phyloP scores from a whole-genome alignment of 768 basidiomycete genomes.

The Ephemerocybe angulata region DNA sequence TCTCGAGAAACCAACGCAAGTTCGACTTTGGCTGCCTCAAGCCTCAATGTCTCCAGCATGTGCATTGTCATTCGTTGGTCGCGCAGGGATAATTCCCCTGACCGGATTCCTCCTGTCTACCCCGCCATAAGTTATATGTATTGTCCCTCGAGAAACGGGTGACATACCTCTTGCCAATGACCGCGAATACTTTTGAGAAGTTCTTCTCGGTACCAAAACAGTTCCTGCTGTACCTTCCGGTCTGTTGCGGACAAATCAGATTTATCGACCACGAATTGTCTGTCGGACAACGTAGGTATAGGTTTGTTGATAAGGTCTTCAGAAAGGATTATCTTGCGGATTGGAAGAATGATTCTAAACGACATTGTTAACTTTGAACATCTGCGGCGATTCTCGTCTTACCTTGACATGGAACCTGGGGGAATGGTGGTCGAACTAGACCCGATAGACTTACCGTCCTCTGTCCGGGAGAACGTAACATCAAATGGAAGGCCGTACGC shows the following conservation, averaged over 20 bases:
- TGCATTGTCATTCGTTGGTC: slow-evolving; percentile 70
- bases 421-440: slow-evolving; percentile 62
- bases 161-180: slow-evolving; percentile 81
- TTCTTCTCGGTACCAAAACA: slow-evolving; percentile 97
- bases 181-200: slow-evolving; percentile 67
- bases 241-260: slow-evolving; percentile 57
- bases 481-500: slow-evolving; percentile 91
- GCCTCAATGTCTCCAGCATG: slow-evolving; percentile 76
- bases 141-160: background rate
- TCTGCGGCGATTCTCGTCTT: slow-evolving; percentile 15
- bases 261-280: slow-evolving; percentile 88
- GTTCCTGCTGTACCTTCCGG: slow-evolving; percentile 62
- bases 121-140: too few relatives aligned
- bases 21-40: slow-evolving; percentile 59
- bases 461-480: slow-evolving; percentile 66
- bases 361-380: slow-evolving; percentile 2
- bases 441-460: slow-evolving; percentile 52
- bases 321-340: slow-evolving; percentile 65
- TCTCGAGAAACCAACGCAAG: slow-evolving; percentile 43
- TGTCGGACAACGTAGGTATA: slow-evolving; percentile 81
- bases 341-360: slow-evolving; percentile 60
- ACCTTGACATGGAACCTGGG: slow-evolving; percentile 85
- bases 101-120: slow-evolving; percentile 76
- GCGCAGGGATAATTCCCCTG: slow-evolving; percentile 74
- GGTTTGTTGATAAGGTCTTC: slow-evolving; percentile 55